A percentile compares a stretch with the other conserved stretches of the same genome.
Evolutionary conservation across 2,329 filamentous ascomycete species (phyloP).

Genomic region (Huntiella moniliformis): DNA sequence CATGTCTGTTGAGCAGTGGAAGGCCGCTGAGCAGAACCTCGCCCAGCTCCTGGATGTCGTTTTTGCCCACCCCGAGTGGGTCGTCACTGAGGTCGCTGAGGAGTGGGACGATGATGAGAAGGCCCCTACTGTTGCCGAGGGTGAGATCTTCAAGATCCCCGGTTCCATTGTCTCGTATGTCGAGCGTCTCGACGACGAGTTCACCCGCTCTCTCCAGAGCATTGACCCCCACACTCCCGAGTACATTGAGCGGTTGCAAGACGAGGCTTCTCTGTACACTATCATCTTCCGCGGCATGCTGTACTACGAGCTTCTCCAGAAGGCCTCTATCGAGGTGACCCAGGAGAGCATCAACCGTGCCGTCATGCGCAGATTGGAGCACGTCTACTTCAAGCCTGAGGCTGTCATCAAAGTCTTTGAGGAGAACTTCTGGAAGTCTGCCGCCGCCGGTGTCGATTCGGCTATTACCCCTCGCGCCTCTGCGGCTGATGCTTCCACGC

Average conservation of each 20-base stretch:
- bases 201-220: slow-evolving; percentile 87
- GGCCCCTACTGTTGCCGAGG: slow-evolving; percentile 51
- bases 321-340: slow-evolving; percentile 50
- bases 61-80: slow-evolving; percentile 58
- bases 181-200: slow-evolving; percentile 90
- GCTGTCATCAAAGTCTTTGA: slow-evolving; percentile 88
- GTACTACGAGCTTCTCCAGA: slow-evolving; percentile 68
- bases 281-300: slow-evolving; percentile 74
- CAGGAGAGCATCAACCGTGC: slow-evolving; percentile 86
- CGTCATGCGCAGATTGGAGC: slow-evolving; percentile 83
- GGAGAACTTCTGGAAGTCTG: slow-evolving; percentile 77
- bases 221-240: slow-evolving; percentile 98
- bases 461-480: slow-evolving; percentile 56
- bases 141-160: slow-evolving; percentile 73
- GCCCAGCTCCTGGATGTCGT: slow-evolving; percentile 58
- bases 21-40: slow-evolving; percentile 77
- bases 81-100: slow-evolving; percentile 81
- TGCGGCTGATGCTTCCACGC: slow-evolving; percentile 47
- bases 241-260: slow-evolving; percentile 86
- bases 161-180: slow-evolving; percentile 89
- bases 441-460: slow-evolving; percentile 54
- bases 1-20: slow-evolving; percentile 96
- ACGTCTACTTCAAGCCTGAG: slow-evolving; percentile 97
- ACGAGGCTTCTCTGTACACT: slow-evolving; percentile 81
- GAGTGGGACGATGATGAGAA: slow-evolving; percentile 99